Percentiles rank a stretch among this genome's conserved stretches.
These are phyloP conservation scores for Hypoxylon sp. DNA, from an alignment of 2,329 filamentous ascomycete species.

Conservation along the genomic window DNA sequence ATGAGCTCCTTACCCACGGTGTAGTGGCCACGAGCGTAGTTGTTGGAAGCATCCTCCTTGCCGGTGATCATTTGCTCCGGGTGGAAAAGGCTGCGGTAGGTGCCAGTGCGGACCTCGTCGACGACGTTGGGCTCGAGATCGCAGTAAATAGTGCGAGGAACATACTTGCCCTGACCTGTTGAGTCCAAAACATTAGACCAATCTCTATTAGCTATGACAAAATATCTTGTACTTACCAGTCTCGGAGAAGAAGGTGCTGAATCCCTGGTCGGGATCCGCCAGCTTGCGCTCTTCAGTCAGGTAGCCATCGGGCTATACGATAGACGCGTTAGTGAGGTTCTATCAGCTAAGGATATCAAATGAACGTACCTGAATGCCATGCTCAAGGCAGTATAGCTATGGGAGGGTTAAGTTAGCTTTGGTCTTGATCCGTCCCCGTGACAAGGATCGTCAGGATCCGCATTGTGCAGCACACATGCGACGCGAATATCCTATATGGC, in stretches of 20 bases:
- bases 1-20: conserved; percentile 99
- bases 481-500: conserved; percentile 7
- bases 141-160: conserved; percentile 98
- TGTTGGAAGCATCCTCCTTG: conserved; percentile 99
- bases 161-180: conserved; percentile 96
- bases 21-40: conserved; percentile 99
- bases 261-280: conserved; percentile 93
- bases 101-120: conserved; percentile 97
- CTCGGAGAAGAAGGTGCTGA: conserved; percentile 99
- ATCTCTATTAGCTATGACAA: conserved; percentile 27
- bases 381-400: conserved; percentile 99
- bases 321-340: conserved; percentile 50
- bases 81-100: conserved; percentile 98
- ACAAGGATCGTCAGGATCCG: conserved; percentile 32
- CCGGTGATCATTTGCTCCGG: conserved; percentile 99
- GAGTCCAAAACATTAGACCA: conserved; percentile 34
- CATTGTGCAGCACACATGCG: conserved; percentile 24
- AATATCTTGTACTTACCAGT: conserved; percentile 76
- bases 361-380: conserved; percentile 92
- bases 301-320: conserved; percentile 90
- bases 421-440: conserved; percentile 47
- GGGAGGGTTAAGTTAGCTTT: conserved; percentile 47
- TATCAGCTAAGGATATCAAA: conserved; percentile 28
- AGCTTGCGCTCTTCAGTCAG: conserved; percentile 98
- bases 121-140: conserved; percentile 99